Evolutionary conservation across 1,284 basidiomycete genomes (phyloP).

Genomic region (Boletus semigastroideus): DNA sequence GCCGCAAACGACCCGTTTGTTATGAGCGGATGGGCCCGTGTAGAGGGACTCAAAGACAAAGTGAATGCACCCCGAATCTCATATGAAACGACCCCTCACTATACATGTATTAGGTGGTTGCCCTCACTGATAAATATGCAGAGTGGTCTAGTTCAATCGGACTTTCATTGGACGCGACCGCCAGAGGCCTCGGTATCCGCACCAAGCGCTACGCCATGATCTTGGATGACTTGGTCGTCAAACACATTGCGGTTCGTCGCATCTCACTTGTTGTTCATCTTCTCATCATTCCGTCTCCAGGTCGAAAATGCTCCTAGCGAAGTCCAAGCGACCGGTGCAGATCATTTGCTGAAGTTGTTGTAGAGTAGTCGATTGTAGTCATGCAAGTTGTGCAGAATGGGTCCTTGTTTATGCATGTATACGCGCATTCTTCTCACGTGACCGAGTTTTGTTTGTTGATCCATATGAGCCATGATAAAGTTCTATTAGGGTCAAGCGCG

Average conservation of each 20-base stretch:
- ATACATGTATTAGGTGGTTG: conserved; percentile 48
- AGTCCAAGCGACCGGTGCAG: conserved; percentile 65
- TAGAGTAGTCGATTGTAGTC: conserved; percentile 23
- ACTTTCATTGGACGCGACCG: conserved; percentile 59
- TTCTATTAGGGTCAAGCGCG: conserved; percentile 34
- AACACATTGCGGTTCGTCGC: conserved; percentile 54
- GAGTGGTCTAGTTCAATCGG: conserved; percentile 65
- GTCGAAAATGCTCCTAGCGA: conserved; percentile 45
- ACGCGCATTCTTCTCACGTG: conserved; percentile 31
- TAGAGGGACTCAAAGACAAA: conserved; percentile 70
- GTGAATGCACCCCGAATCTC: conserved; percentile 33
- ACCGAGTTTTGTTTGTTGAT: conserved; percentile 37
- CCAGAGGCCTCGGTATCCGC: conserved; percentile 58
- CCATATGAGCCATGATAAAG: conserved; percentile 30
- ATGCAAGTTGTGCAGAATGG: conserved; percentile 5
- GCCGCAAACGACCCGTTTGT: conserved; percentile 79
- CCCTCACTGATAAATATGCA: conserved; percentile 65
- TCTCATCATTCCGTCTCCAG: conserved; percentile 32
- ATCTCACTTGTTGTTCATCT: neutral
- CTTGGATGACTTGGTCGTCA: conserved; percentile 69
- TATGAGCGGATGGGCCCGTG: conserved; percentile 74
- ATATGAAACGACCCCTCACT: neutral
- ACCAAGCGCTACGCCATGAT: conserved; percentile 72
- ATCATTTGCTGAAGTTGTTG: conserved; percentile 59
- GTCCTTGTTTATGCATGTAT: conserved; percentile 29